phyloP scores from a whole-genome alignment of 2,329 filamentous ascomycete genomes.

The Penicillium sp. region DNA sequence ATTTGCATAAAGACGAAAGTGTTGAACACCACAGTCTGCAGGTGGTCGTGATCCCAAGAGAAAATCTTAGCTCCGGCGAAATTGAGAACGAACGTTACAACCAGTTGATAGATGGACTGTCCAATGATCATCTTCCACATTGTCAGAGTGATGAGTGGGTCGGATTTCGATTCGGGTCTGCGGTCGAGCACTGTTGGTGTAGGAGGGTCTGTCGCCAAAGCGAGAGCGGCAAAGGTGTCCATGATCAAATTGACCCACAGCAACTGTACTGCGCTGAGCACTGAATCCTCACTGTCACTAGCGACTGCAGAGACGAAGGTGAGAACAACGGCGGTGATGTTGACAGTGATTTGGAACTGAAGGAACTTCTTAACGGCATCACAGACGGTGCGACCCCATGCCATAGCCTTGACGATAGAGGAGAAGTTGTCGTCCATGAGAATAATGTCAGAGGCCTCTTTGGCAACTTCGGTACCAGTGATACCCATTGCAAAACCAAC shows the following conservation, averaged over 20 bases:
- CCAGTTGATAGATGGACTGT: slow-evolving; percentile 45
- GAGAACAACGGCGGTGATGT: slow-evolving; percentile 66
- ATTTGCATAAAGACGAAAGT: slow-evolving; percentile 51
- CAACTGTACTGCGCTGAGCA: slow-evolving; percentile 66
- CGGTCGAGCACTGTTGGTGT: slow-evolving; percentile 58
- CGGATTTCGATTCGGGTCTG: slow-evolving; percentile 48
- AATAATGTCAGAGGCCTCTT: slow-evolving; percentile 81
- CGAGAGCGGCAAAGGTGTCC: slow-evolving; percentile 67
- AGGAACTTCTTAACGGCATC: slow-evolving; percentile 76
- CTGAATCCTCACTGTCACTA: slow-evolving; percentile 55
- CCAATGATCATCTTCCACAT: slow-evolving; percentile 51
- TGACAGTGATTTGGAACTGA: slow-evolving; percentile 55
- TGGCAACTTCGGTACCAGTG: slow-evolving; percentile 77
- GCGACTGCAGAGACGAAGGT: slow-evolving; percentile 65
- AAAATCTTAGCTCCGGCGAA: slow-evolving; percentile 43
- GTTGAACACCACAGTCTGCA: slow-evolving; percentile 46
- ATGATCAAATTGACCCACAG: slow-evolving; percentile 71
- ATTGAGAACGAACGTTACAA: slow-evolving; percentile 48
- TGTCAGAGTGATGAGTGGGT: slow-evolving; percentile 47
- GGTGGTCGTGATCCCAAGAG: slow-evolving; percentile 27
- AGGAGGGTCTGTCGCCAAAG: slow-evolving; percentile 64
- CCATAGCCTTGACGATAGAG: slow-evolving; percentile 80
- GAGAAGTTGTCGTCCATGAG: slow-evolving; percentile 86
- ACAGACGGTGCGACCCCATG: slow-evolving; percentile 77
- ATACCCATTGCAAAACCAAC: slow-evolving; percentile 87